phyloP scores from a whole-genome alignment of 495 filamentous ascomycete species.

The Daldinia bambusicola region DNA sequence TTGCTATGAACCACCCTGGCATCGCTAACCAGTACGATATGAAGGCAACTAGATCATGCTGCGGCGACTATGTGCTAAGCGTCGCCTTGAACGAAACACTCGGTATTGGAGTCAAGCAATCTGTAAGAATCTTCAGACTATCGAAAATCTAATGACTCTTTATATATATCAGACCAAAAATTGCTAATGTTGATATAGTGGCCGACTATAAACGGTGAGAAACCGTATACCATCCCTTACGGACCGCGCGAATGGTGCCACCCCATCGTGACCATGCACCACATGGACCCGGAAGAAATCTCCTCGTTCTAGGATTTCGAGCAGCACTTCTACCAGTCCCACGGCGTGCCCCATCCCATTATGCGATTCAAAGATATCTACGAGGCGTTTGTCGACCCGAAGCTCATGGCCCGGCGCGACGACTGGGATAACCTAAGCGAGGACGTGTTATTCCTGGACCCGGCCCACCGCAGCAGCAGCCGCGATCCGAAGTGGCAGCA shows the following conservation, averaged over 20 bases:
- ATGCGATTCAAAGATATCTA: constrained; percentile 61
- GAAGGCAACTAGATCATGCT: constrained; percentile 68
- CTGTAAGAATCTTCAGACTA: too few species aligned
- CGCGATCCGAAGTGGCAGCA: constrained; percentile 44
- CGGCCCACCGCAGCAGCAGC: constrained; percentile 22
- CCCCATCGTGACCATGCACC: constrained; percentile 69
- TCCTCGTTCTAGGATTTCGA: constrained; percentile 66
- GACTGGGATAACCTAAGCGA: constrained; percentile 64
- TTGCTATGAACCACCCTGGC: constrained; percentile 52
- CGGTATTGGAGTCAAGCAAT: constrained; percentile 44
- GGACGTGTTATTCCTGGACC: constrained; percentile 54
- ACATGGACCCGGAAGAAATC: constrained; percentile 65
- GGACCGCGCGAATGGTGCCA: constrained; percentile 67
- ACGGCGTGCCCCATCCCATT: constrained; percentile 27
- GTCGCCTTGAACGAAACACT: constrained; percentile 64
- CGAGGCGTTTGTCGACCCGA: constrained; percentile 53
- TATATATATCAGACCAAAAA: too few species aligned
- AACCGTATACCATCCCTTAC: constrained; percentile 61
- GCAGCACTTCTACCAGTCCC: constrained; percentile 45
- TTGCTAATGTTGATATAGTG: too few species aligned
- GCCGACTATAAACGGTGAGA: constrained; percentile 70
- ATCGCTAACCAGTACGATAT: constrained; percentile 62
- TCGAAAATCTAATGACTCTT: too few species aligned
- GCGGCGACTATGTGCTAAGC: constrained; percentile 73
- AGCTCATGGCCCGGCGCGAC: constrained; percentile 47